Percentiles rank a stretch among this genome's conserved stretches.
Conservation (phyloP, 495 filamentous ascomycete genomes). For the Geopyxis carbonaria region DNA sequence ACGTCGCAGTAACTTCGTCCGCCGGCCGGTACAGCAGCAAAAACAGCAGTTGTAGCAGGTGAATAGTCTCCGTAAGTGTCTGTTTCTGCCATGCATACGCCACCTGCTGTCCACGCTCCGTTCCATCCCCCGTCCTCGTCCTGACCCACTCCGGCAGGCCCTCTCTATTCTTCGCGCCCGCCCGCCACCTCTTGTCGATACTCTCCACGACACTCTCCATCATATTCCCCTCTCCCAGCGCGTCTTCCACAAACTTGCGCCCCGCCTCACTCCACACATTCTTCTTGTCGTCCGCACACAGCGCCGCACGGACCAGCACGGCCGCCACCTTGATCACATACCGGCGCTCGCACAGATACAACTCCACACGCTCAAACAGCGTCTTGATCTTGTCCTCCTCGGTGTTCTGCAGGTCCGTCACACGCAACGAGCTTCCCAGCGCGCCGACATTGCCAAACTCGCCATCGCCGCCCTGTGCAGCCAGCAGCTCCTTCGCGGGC, state of each 20-base stretch:
- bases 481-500: conserved; percentile 9
- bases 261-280: conserved; percentile 22
- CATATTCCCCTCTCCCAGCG: conserved; percentile 13
- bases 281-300: conserved; percentile 11
- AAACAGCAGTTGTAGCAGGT: conserved; percentile 34
- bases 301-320: conserved; percentile 18
- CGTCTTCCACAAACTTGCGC: conserved; percentile 14
- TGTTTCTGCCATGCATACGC: conserved; percentile 24
- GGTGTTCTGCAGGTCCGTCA: conserved; percentile 4
- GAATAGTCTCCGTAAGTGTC: conserved; percentile 24
- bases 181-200: conserved; percentile 16
- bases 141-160: conserved; percentile 7
- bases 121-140: conserved; percentile 9
- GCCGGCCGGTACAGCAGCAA: conserved; percentile 40
- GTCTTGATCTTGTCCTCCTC: conserved; percentile 8
- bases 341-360: conserved; percentile 22
- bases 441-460: conserved; percentile 5
- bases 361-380: conserved; percentile 17
- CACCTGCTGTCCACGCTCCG: conserved; percentile 10
- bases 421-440: conserved; percentile 1
- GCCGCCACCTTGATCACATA: conserved; percentile 23
- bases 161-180: conserved; percentile 9
- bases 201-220: conserved; percentile 15
- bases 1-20: conserved; percentile 37
- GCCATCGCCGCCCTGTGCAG: conserved; percentile 8